phyloP scores from a whole-genome alignment of 2,329 filamentous ascomycete species.

The Verticillium nubilum region DNA sequence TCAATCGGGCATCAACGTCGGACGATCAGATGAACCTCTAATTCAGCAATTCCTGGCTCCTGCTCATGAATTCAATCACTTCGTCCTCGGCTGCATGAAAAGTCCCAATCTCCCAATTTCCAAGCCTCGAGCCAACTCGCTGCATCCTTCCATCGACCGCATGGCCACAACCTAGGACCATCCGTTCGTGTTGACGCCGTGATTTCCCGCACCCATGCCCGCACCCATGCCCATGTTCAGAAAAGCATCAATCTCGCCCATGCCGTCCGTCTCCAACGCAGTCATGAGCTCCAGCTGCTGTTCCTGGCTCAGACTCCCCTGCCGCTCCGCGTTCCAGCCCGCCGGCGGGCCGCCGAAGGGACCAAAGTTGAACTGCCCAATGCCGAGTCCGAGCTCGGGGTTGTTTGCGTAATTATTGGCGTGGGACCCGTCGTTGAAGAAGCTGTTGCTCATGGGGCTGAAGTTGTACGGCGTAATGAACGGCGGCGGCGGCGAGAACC shows the following conservation, averaged over 20 bases:
- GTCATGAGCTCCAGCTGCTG: conserved; percentile 82
- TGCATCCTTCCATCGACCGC: no score
- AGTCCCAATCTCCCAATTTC: no score
- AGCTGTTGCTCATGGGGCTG: conserved; percentile 29
- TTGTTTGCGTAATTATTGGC: conserved; percentile 6
- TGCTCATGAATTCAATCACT: no score
- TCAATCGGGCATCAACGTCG: no score
- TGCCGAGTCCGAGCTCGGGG: conserved; percentile 20
- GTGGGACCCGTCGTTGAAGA: conserved; percentile 28
- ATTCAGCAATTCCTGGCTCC: no score
- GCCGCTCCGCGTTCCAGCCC: conserved; percentile 40
- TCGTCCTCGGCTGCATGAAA: no score
- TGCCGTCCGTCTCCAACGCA: conserved; percentile 64
- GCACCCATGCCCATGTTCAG: conserved; percentile 34
- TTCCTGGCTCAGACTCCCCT: conserved; percentile 69
- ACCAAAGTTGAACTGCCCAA: conserved; percentile 20
- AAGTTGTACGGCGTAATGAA: conserved; percentile 50
- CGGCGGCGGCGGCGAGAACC: conserved; percentile 47
- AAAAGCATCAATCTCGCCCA: conserved; percentile 57
- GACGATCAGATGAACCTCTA: no score
- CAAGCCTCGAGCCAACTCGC: no score
- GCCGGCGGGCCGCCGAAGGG: conserved; percentile 19
- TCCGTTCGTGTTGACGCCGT: background rate
- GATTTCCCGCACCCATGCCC: background rate
- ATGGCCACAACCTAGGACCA: background rate